phyloP scores from a whole-genome alignment of 73 alveolate species.

The Paramecium sonneborni region DNA sequence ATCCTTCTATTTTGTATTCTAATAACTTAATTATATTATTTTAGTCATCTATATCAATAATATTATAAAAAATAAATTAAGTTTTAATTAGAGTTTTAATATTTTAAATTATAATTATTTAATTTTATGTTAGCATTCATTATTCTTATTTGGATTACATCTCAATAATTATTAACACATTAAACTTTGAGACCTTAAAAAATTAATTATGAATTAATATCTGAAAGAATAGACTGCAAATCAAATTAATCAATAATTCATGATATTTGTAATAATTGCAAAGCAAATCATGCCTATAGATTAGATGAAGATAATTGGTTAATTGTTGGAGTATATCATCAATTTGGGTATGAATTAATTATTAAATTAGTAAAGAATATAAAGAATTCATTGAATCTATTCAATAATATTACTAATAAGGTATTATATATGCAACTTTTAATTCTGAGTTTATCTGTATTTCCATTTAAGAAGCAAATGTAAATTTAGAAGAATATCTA shows the following conservation, averaged over 20 bases:
- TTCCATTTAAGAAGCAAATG: not conserved
- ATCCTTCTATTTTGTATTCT: not conserved
- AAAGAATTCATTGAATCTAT: not conserved
- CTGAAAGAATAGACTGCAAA: not conserved
- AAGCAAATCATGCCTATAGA: not conserved
- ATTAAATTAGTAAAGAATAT: not conserved
- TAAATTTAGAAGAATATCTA: not conserved
- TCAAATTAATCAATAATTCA: not conserved
- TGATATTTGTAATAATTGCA: not conserved
- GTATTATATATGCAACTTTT: not conserved
- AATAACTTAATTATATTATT: too few species aligned
- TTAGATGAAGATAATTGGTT: not conserved
- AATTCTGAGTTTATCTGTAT: not conserved
- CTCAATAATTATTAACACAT: not conserved
- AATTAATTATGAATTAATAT: not conserved
- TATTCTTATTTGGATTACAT: not conserved
- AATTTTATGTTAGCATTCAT: not conserved
- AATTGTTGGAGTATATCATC: not conserved
- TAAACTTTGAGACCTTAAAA: not conserved
- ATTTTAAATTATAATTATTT: too few species aligned
- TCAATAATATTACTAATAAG: not conserved
- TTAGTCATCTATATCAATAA: too few species aligned
- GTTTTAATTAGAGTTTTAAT: too few species aligned
- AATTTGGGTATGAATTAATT: not conserved
- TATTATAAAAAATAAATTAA: too few species aligned